These are phyloP conservation scores for Apophysomyces ossiformis DNA, from an alignment of 371 early-diverging fungal genomes.

Conservation along the genomic window DNA sequence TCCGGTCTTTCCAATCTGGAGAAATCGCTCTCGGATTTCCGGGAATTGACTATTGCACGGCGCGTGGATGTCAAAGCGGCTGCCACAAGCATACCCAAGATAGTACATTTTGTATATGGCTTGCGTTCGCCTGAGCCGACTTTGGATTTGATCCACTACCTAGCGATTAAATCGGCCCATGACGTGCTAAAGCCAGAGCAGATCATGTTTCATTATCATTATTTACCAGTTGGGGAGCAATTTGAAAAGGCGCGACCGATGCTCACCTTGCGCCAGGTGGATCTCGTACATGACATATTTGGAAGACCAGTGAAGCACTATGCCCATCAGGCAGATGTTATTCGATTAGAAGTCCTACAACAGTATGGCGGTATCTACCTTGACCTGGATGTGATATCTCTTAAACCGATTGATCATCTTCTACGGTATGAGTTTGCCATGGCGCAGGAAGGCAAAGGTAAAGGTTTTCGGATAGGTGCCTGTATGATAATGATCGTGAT, in stretches of 20 bases:
- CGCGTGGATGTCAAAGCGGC: slow-evolving; percentile 18
- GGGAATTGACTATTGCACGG: slow-evolving; percentile 31
- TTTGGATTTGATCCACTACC: slow-evolving; percentile 54
- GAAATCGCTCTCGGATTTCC: slow-evolving; percentile 13
- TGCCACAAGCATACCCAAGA: slow-evolving; percentile 46
- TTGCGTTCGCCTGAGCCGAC: slow-evolving; percentile 45
- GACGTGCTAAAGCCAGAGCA: slow-evolving; percentile 50
- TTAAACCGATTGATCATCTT: slow-evolving; percentile 51
- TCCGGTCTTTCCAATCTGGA: not conserved
- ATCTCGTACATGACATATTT: slow-evolving; percentile 39
- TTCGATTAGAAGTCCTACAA: slow-evolving; percentile 47
- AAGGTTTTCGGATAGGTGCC: slow-evolving; percentile 13
- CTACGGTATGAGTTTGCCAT: slow-evolving; percentile 52
- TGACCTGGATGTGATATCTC: slow-evolving; percentile 57
- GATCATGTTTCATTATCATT: slow-evolving; percentile 57
- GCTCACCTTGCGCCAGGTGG: slow-evolving; percentile 43
- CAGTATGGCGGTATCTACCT: slow-evolving; percentile 58
- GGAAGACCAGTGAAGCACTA: slow-evolving; percentile 47
- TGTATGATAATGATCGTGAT: not conserved
- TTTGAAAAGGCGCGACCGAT: slow-evolving; percentile 49
- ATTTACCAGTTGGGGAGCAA: slow-evolving; percentile 47
- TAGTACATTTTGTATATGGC: slow-evolving; percentile 59
- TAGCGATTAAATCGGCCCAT: slow-evolving; percentile 58
- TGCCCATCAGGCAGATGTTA: slow-evolving; percentile 57
- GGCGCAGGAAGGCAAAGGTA: slow-evolving; percentile 56